phyloP scores from a whole-genome alignment of 345 rosid species.

The Populus davidiana region DNA sequence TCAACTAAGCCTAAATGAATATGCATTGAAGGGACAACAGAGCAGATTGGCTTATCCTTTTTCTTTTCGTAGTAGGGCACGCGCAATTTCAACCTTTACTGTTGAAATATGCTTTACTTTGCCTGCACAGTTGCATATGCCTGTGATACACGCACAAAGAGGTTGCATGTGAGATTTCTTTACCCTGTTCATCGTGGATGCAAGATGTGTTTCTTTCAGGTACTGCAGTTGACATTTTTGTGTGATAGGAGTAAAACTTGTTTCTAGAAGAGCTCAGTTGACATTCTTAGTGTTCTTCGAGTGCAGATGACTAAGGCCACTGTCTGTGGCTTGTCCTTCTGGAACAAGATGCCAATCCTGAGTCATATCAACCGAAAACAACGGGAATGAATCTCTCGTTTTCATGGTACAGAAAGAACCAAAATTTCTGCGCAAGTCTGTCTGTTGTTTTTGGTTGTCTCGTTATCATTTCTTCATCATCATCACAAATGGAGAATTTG shows the following conservation, averaged over 20 bases:
- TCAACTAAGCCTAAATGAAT: slow-evolving; percentile 25
- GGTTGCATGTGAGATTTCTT: background rate
- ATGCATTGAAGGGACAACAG: background rate
- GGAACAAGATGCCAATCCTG: background rate
- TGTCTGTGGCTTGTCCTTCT: background rate
- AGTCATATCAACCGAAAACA: background rate
- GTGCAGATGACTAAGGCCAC: slow-evolving; percentile 1
- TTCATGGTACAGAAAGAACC: background rate
- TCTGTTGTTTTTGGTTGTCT: background rate
- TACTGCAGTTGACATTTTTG: background rate
- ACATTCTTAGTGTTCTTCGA: background rate
- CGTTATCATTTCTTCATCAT: background rate
- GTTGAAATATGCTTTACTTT: background rate
- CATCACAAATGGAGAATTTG: background rate
- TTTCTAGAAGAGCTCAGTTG: background rate
- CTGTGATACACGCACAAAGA: background rate
- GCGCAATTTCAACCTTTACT: background rate
- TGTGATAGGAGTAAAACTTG: background rate
- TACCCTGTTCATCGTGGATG: background rate
- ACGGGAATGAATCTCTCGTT: background rate
- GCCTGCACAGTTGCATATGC: background rate
- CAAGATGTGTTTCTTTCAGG: background rate
- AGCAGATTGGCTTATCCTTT: background rate
- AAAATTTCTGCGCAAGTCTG: background rate
- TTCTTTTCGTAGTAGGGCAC: background rate